Base-by-base conservation (phyloP, 2,329 filamentous ascomycete genomes). In the Colletotrichum cordylinicola region DNA sequence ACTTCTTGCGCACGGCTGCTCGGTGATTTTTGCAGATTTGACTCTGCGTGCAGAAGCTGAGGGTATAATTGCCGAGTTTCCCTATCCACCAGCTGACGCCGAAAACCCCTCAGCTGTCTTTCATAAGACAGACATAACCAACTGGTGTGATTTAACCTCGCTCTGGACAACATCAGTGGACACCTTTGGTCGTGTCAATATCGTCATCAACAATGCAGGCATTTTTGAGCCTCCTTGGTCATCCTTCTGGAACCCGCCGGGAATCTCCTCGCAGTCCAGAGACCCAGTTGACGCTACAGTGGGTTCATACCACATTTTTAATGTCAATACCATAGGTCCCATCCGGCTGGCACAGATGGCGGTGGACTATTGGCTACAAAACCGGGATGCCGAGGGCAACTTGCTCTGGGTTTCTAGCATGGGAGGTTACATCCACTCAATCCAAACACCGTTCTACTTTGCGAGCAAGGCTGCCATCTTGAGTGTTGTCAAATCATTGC, bases 311-410 rank as follows among this genome's bases (percentile, higher is more conserved):
- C 78, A 78, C 16, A 81, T 33, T 7, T 80, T 82, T 13, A 65
- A 79, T 2, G 55, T 83, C 9, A 83, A 83, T 21, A 77, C 79
- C 4, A 76, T 80, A 8, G 80, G 71, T 1, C 81, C 82, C 1
- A 81, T 83, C 7, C 77, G 79, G 2, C 60, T 82, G 3, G 79
- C 81, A 0, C 80, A 82, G 24, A 77, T 82, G 12, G 81, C 80
- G 0, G 72, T 83, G 21, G 78, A 80, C 61, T 81, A 82, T 62
- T 85, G 81, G 82, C 70, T 80, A 13, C 67, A 80, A 60, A 76
- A 82, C 56, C 68, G 70, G 15, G 35, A 70, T 10, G 67, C 79
- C 13, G 29, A 79, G 13, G 96, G 79, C 4, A 81, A 82, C 31
- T 24, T 83, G 1, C 61, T 84, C 2, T 80, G 78, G 58, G 56